phyloP scores from a whole-genome alignment of 192 early-diverging fungal genomes.

The Entrophospora sp. region DNA sequence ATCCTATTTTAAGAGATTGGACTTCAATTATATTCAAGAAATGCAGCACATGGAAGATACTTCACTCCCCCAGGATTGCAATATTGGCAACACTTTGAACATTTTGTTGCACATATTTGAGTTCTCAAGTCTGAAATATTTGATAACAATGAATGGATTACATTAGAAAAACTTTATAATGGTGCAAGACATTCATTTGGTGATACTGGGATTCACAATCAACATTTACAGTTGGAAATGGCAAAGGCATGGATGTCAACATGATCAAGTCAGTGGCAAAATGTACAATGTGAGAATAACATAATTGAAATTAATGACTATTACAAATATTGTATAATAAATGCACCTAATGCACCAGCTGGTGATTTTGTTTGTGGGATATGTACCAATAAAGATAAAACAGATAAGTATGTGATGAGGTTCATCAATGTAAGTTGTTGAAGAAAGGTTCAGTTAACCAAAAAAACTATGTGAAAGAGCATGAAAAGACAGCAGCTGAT shows the following conservation, averaged over 20 bases:
- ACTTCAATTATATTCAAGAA: no score
- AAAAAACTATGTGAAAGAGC: conserved; percentile 18
- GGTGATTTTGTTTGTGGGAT: not conserved
- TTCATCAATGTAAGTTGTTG: conserved; percentile 26
- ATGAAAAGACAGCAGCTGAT: conserved; percentile 17
- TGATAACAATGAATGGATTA: not conserved
- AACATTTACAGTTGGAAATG: not conserved
- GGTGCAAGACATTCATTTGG: not conserved
- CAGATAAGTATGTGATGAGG: not conserved
- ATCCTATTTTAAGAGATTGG: conserved; percentile 21
- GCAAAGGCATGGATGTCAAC: not conserved
- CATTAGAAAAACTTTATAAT: not conserved
- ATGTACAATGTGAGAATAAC: not conserved
- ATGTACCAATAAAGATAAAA: not conserved
- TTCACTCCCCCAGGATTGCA: conserved; percentile 23
- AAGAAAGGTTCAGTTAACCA: not conserved
- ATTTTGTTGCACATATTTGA: conserved; percentile 26
- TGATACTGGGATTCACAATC: not conserved
- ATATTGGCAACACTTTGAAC: conserved; percentile 32
- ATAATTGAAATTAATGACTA: not conserved
- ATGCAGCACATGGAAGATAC: no score
- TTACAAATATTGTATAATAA: not conserved
- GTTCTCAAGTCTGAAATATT: conserved; percentile 20
- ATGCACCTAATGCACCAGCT: conserved; percentile 1
- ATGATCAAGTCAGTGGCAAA: not conserved